A percentile compares a stretch with the other conserved stretches of the same genome.
Conservation (phyloP, 257 asterid genomes). For the Lavandula angustifolia region DNA sequence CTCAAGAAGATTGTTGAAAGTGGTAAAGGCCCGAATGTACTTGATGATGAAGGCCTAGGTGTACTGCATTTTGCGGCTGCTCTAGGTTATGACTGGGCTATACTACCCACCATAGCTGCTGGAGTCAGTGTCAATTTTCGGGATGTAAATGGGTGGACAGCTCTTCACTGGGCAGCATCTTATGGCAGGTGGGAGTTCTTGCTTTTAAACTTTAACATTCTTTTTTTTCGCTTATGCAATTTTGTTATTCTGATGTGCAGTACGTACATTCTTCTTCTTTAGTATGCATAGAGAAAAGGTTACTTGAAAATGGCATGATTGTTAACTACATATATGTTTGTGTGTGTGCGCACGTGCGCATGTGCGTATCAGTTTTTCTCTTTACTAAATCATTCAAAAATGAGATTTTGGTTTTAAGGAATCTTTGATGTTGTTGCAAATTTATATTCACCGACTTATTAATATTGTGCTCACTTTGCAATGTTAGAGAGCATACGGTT, state of each 20-base stretch:
- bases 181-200: constrained; percentile 67
- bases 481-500: constrained; percentile 72
- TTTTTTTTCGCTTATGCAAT: constrained; percentile 24
- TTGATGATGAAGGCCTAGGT: constrained; percentile 85
- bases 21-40: constrained; percentile 72
- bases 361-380: neutral
- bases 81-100: constrained; percentile 88
- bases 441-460: constrained; percentile 4
- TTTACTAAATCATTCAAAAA: neutral
- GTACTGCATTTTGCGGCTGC: constrained; percentile 89
- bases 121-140: constrained; percentile 85
- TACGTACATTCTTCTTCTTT: constrained; percentile 15
- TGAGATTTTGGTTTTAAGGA: neutral
- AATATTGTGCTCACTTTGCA: constrained; percentile 22
- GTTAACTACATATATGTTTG: too few species aligned
- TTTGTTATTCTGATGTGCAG: constrained; percentile 8
- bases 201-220: constrained; percentile 6
- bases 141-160: constrained; percentile 91
- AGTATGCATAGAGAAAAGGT: too few species aligned
- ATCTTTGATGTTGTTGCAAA: constrained; percentile 27
- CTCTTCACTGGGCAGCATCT: constrained; percentile 96
- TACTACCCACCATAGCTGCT: constrained; percentile 70
- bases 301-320: too few species aligned
- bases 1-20: constrained; percentile 72
- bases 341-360: too few species aligned